phyloP scores from a whole-genome alignment of 2,329 filamentous ascomycete genomes.

The Elsinoe necatrix region DNA sequence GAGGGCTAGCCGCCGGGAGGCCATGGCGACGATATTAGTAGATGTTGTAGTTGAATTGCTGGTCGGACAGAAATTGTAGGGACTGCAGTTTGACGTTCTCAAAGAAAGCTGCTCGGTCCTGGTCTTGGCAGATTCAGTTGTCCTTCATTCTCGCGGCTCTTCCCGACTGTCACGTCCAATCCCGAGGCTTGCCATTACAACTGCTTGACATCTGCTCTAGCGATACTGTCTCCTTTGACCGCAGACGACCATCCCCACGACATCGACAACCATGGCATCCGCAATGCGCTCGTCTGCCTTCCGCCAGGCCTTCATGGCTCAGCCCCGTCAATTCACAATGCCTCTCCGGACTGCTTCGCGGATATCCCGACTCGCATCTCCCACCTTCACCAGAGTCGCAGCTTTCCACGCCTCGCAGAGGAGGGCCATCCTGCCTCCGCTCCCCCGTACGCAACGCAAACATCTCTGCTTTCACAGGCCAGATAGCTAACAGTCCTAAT shows the following conservation, averaged over 20 bases:
- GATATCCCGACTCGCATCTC: conserved; percentile 23
- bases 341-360: neutral
- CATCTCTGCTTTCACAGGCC: neutral
- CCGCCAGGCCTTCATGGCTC: conserved; percentile 38
- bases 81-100: neutral
- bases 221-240: neutral
- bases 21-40: conserved; percentile 55
- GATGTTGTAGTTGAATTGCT: conserved; percentile 26
- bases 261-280: conserved; percentile 41
- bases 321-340: conserved; percentile 30
- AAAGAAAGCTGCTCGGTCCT: conserved; percentile 6
- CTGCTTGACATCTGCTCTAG: neutral
- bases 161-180: conserved; percentile 11
- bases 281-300: conserved; percentile 43
- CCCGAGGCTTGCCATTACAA: conserved; percentile 12
- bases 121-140: neutral
- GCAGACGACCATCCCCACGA: conserved; percentile 19
- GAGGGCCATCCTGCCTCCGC: conserved; percentile 68
- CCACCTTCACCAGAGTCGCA: conserved; percentile 48
- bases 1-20: conserved; percentile 92
- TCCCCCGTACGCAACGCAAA: conserved; percentile 60
- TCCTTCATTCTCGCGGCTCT: neutral
- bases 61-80: conserved; percentile 9
- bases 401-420: conserved; percentile 80
- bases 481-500: neutral